phyloP scores from a whole-genome alignment of 768 basidiomycete species.

The Tricholoma furcatifolium region DNA sequence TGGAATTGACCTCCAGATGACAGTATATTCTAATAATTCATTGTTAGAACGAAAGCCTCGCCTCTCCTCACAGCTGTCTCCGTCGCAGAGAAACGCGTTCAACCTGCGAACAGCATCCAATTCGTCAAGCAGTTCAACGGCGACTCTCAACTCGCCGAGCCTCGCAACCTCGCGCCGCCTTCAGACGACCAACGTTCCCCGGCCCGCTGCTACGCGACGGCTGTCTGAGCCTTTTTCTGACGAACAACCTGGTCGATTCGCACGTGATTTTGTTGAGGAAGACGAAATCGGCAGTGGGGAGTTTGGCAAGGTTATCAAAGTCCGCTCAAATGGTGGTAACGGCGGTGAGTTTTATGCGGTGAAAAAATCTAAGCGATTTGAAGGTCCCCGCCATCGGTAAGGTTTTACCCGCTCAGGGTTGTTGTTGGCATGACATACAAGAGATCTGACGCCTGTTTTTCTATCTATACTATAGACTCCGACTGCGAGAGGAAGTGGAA shows the following conservation, averaged over 20 bases:
- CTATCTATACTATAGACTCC: slow-evolving; percentile 53
- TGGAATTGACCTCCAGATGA: slow-evolving; percentile 3
- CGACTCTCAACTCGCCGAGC: slow-evolving; percentile 47
- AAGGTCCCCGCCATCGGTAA: slow-evolving; percentile 88
- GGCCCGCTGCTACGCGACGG: slow-evolving; percentile 25
- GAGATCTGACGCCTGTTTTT: slow-evolving; percentile 18
- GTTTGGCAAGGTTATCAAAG: slow-evolving; percentile 92
- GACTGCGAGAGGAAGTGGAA: slow-evolving; percentile 93
- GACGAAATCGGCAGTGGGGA: slow-evolving; percentile 88
- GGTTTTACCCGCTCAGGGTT: slow-evolving; percentile 8
- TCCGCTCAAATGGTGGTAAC: slow-evolving; percentile 59
- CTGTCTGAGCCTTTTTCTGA: slow-evolving; percentile 42
- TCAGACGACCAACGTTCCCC: slow-evolving; percentile 15
- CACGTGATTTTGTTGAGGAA: slow-evolving; percentile 76
- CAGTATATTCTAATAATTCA: slow-evolving; percentile 11
- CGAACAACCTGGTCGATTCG: slow-evolving; percentile 61
- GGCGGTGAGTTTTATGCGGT: slow-evolving; percentile 70
- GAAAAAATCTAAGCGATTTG: slow-evolving; percentile 92
- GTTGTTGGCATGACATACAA: slow-evolving; percentile 30
- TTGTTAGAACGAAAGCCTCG: slow-evolving; percentile 43
- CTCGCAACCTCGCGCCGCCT: slow-evolving; percentile 26
- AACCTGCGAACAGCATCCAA: slow-evolving; percentile 52
- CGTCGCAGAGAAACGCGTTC: slow-evolving; percentile 36
- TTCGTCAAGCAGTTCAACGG: slow-evolving; percentile 53
- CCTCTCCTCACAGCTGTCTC: slow-evolving; percentile 47